Evolutionary conservation across 495 filamentous ascomycete species (phyloP).

Genomic region (Alectoria sarmentosa): DNA sequence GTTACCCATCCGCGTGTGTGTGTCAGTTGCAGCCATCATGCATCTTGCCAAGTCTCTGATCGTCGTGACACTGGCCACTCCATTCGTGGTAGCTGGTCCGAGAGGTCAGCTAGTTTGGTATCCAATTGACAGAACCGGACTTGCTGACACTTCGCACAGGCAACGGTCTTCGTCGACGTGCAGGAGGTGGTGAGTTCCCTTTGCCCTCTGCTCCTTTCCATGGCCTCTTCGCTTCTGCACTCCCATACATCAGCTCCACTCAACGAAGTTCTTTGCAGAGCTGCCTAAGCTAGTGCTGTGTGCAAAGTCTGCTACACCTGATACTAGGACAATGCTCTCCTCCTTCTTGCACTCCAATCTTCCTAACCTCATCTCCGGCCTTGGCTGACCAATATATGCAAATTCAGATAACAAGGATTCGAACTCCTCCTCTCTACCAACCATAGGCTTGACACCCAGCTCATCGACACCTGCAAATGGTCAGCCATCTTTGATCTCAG

Average conservation of each 20-base stretch:
- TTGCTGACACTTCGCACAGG: neutral
- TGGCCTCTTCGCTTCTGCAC: neutral
- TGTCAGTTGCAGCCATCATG: slow-evolving; percentile 9
- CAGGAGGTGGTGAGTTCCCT: slow-evolving; percentile 4
- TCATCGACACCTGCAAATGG: slow-evolving; percentile 10
- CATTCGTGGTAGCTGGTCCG: slow-evolving; percentile 11
- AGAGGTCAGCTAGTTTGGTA: slow-evolving; percentile 7
- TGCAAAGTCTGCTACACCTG: neutral
- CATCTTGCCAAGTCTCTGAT: slow-evolving; percentile 8
- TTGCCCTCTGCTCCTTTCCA: neutral
- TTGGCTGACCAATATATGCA: neutral
- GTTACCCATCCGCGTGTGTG: neutral
- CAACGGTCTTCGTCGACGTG: slow-evolving; percentile 4
- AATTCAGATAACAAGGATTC: slow-evolving; percentile 8
- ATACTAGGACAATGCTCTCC: neutral
- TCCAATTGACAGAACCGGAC: neutral
- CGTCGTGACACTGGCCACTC: slow-evolving; percentile 6
- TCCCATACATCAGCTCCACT: neutral
- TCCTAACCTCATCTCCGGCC: neutral
- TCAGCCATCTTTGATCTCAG: neutral
- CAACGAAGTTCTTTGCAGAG: neutral
- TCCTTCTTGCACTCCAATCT: neutral
- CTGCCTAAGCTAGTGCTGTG: neutral
- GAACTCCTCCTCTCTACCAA: slow-evolving; percentile 3
- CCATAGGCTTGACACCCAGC: slow-evolving; percentile 11